Evolutionary conservation across 257 asterid species (phyloP), one percentile per base, ranked within the genome.

Genomic region (Ophiorrhiza pumila): DNA sequence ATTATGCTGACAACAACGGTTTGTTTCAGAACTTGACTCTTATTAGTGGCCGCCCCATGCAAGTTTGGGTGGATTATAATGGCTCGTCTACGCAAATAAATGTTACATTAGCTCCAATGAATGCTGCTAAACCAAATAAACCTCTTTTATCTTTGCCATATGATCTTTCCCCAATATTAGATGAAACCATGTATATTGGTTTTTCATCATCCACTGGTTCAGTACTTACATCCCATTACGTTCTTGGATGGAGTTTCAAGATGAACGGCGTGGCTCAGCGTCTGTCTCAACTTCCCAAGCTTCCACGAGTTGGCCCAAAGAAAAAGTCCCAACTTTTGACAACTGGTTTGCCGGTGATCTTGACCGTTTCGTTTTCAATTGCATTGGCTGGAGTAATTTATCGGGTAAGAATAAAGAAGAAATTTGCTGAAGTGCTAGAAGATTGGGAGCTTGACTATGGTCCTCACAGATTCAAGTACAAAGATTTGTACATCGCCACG

Each of bases 181-280:
- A 15, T 17, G 91, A 85, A 1, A 63, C 18, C 43, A 86, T 88
- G 96, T 88, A 83, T 27, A 88, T 89, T 17, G 97, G 96, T 5
- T 89, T 89, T 74, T 89, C 97, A 22, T 88, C 96, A 71, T 87
- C 97, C 0, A 86, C 92, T 0, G 94, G 92, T n/a, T 39, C 82
- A 76, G 82, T 86, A 5, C 88, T 89, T 6, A 84, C 92, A 68
- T 68, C 91, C 13, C 97, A 91, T 76, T 85, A 88, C 57, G 29
- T 91, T 5, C n/a, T 88, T n/a, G 97, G 95, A 3, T 91, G 97
- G 97, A 89, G 93, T 82, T 91, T 89, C 71, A 83, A 79, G 53
- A 52, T 87, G 53, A 86, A 73, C 37, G 95, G 95, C 5, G 78
- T 71, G 58, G 74, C 93, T 14, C 58, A 72, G 39, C 32, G 73